phyloP scores from a whole-genome alignment of 805 yeast species.

The Maudiozyma barnettii region DNA sequence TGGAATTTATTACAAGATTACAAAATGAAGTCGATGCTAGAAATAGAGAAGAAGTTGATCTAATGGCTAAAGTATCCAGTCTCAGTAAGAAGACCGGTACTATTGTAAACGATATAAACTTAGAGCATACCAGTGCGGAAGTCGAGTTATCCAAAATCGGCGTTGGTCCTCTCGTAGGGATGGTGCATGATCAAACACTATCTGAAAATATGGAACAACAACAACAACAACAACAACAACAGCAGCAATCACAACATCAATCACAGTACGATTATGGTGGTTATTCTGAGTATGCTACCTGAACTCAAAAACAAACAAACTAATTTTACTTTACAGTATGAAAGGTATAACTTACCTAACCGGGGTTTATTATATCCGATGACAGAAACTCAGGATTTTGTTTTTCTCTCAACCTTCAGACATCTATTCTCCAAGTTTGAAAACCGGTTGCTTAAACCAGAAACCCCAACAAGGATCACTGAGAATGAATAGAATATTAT shows the following conservation, averaged over 20 bases:
- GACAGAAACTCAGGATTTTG: not conserved
- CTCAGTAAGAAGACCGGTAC: conserved; percentile 39
- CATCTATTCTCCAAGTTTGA: not conserved
- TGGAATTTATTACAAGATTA: conserved; percentile 56
- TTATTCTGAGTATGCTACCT: conserved; percentile 28
- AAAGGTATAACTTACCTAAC: too few species aligned
- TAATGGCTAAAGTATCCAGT: conserved; percentile 49
- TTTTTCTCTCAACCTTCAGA: not conserved
- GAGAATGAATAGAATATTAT: too few species aligned
- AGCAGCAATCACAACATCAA: conserved; percentile 14
- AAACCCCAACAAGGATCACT: not conserved
- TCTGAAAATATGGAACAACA: not conserved
- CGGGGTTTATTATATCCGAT: too few species aligned
- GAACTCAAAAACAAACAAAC: conserved; percentile 2
- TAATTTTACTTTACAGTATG: too few species aligned
- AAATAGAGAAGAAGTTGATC: conserved; percentile 70
- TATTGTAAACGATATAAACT: conserved; percentile 34
- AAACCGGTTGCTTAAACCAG: not conserved
- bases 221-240: conserved; percentile 1
- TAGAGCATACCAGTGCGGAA: conserved; percentile 70
- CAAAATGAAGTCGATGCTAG: conserved; percentile 70
- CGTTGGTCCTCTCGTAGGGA: conserved; percentile 60
- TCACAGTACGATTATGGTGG: conserved; percentile 31
- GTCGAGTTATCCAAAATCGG: conserved; percentile 67
- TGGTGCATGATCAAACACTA: not conserved